Percentiles rank a stretch among this genome's conserved stretches.
phyloP scores from a whole-genome alignment of 495 filamentous ascomycete species.

The Apodospora peruviana region DNA sequence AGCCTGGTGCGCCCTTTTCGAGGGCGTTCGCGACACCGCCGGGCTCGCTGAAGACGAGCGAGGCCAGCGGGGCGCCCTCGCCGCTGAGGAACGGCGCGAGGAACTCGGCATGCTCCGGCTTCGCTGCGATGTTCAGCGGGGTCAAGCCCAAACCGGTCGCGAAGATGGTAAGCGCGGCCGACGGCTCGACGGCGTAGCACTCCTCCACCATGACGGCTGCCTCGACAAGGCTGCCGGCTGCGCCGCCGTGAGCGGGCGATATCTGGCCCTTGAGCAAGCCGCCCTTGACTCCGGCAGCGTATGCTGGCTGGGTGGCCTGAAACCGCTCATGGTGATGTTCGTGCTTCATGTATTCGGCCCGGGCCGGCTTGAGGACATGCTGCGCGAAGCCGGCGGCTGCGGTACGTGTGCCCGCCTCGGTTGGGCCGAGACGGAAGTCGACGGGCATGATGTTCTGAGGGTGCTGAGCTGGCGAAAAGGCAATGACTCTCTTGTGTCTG shows the following conservation, averaged over 20 bases:
- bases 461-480: no score
- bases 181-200: constrained; percentile 44
- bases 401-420: no score
- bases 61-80: constrained; percentile 40
- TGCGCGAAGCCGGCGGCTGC: no score
- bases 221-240: constrained; percentile 36
- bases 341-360: no score
- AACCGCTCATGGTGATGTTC: no score
- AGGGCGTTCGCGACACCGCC: constrained; percentile 47
- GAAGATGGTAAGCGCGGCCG: constrained; percentile 43
- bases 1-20: constrained; percentile 42
- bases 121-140: constrained; percentile 37
- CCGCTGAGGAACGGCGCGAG: constrained; percentile 43
- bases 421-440: no score
- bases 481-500: no score
- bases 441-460: no score
- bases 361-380: no score
- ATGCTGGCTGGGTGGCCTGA: constrained; percentile 40
- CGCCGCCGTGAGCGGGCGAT: constrained; percentile 37
- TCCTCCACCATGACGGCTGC: constrained; percentile 49
- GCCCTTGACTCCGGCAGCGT: constrained; percentile 31
- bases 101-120: constrained; percentile 38
- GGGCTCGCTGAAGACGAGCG: constrained; percentile 47
- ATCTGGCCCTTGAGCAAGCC: constrained; percentile 48
- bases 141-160: constrained; percentile 46